Base-by-base conservation (phyloP, 352 stramenopile genomes). In the Pythium volutum region DNA sequence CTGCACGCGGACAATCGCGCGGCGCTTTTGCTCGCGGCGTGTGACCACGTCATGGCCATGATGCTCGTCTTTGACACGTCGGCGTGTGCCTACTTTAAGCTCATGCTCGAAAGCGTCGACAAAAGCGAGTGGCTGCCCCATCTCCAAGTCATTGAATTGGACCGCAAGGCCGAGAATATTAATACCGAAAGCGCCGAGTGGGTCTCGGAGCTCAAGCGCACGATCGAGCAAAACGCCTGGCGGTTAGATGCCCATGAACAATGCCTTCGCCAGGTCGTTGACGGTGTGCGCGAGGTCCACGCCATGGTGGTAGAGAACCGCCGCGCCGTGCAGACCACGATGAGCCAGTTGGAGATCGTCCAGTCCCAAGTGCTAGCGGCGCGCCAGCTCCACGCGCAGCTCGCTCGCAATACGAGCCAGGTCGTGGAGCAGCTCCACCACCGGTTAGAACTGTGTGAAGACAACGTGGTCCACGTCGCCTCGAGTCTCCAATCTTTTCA, bases 181-280 rank as follows among this genome's bases (percentile, higher is more conserved):
- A 74, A 74, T 55, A 64, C 70, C 22, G 69, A 70, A 42, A 75
- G 70, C 33, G 60, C 59, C 1, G 72, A 62, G 26, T 79, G 72
- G 69, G 72, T 76, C 3, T 27, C 45, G 12, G 72, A 76, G 27
- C 68, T 79, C 25, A 74, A 79, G 62, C 49, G 33, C 3, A 55
- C 61, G 1, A 54, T 79, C 2, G 54, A 73, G 11, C 22, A 60
- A 2, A 67, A 71, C 43, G 62, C 59, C 3, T 57, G 58, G 25
- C 64, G 64, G 4, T 54, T 71, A 3, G 64, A 65, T 15, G 38
- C 58, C 0, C 64, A 71, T 31, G 64, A 63, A 22, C 53, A 62
- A 22, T 64, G 59, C 29, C 53, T 71, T 12, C 42, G 36, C 9
- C 34, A 57, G 26, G 53, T 68, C n/a, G 59, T 60, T 1, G 50